Evolutionary conservation across 345 rosid genomes (phyloP), one percentile per base, ranked within the genome.

Genomic region (Salix dunnii): DNA sequence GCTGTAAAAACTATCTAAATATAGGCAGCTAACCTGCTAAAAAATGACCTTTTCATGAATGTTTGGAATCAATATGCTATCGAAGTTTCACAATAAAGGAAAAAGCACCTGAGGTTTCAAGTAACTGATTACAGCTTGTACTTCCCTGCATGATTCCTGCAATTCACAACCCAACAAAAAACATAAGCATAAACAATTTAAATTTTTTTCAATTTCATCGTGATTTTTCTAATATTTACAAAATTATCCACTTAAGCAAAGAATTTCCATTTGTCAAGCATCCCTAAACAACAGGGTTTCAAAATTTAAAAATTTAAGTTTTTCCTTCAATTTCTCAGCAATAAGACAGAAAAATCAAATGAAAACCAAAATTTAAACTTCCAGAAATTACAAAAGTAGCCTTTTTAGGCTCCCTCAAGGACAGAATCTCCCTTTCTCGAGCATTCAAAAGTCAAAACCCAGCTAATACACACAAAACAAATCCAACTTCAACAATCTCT

Each of bases 71-170:
- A 70, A 38, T 78, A 43, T 70, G 65, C 71, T 82, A 78, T 23
- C 60, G 48, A 79, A 23, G 74, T 80, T 75, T 73, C 71, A 71
- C 62, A 40, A 74, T 40, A 38, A 58, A 11, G 28, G 74, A 68
- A 78, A 61, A 87, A 78, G 74, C 84, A 96, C 99, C 99, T 96
- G 87, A 33, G 99, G 99, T 88, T 91, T 90, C 88, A 94, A 87
- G 84, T 48, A 76, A 80, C 88, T 84, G 79, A 96, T 81, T 63
- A 96, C 81, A 68, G 93, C 94, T 85, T 92, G 82, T 79, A 96
- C 99, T 84, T 94, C 89, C 74, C 85, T 77, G 87, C 93, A 88
- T 0, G 99, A 96, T 76, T 96, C 98, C 99, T 96, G 87, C 58
- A 87, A 43, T 40, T 63, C 21, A 23, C 65, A 67, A 20, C 18